Base-by-base conservation (phyloP, 371 early-diverging fungal genomes). In the Lichtheimia ornata region DNA sequence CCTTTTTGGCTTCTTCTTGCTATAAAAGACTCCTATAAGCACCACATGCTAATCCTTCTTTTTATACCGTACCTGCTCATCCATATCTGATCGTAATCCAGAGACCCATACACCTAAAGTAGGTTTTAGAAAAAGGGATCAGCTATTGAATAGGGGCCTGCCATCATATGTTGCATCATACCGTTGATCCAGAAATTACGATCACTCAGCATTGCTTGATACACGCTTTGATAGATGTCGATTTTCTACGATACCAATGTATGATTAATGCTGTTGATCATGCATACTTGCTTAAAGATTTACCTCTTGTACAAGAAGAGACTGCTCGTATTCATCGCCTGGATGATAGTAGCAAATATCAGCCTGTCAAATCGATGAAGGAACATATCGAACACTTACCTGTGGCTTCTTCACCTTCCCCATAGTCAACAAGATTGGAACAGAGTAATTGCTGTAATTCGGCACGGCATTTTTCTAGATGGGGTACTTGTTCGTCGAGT, bases 291-390 rank as follows among this genome's bases (percentile, higher is more conserved):
- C 20, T 18, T n/a, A 56, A 43, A 40, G 3, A 27, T 14, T 15
- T 53, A 70, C 67, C 58, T 79, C 81, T 58, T 83, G 83, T 2
- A 72, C 49, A 1, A 62, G 56, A 15, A 83, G 51, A 2, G 81
- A 76, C 18, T 65, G 49, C n/a, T 71, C 64, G 45, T 76, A 83
- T 58, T 78, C 81, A 54, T 79, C 70, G 42, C 82, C 79, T 62
- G 15, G 2, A 24, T 2, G 9, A 53, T 35, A 22, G 40, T 6
- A 5, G 6, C 20, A 3, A 20, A 7, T 54, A 20, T 54, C 27
- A 54, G 27, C 47, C 15, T 25, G 17, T 17, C 12, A 27, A 5
- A 35, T 11, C 0, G 4, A n/a, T 6, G 42, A 41, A 41, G 35
- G 17, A 7, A 5, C n/a, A 6, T 6, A 14, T 49, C 22, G 7